Base-by-base conservation (phyloP, 208 protist species). In the Trypanosoma cruzi region DNA sequence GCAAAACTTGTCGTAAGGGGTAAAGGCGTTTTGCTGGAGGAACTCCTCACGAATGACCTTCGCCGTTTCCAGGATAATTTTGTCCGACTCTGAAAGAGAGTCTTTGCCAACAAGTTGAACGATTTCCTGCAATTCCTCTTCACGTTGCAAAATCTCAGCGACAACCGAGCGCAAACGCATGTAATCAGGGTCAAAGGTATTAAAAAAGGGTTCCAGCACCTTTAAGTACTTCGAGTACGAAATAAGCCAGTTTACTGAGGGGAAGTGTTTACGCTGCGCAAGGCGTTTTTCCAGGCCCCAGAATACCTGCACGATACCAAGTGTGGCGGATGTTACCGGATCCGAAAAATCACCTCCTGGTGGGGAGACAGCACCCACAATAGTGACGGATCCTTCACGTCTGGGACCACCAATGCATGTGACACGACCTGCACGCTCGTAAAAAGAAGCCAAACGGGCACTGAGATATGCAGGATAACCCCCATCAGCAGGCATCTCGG, bases 211-310 rank as follows among this genome's bases (percentile, higher is more conserved):
- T 71, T 99, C 94, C n/a, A 99, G 86, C 0, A 93, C 86, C 64
- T 99, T 95, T 31, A 95, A 81, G 82, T 99, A 99, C 80, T 99
- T 99, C 37, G 98, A 99, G 89, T 99, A 99, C 6, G 96, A 99
- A 70, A 99, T 95, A 32, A 98, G 86, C 99, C 99, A 99, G 89
- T 99, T 99, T 36, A 99, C 97, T 10, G 99, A 99, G 36, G 99
- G 99, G 93, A 99, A 99, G 92, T 99, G 99, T 92, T 99, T 99
- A 59, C 99, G 88, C 93, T 99, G 99, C 4, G 99, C 99, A 7
- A 99, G 93, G 69, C 99, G 99, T 94, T 99, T 99, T 90, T 99
- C 98, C 7, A 99, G 90, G 78, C 98, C 99, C 99, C 99, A 99
- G 90, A 99, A 99, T 31, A 99, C 99, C 89, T 99, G 99, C 48